Conservation (phyloP, 768 basidiomycete species). For the Neoboletus brunneissimus region DNA sequence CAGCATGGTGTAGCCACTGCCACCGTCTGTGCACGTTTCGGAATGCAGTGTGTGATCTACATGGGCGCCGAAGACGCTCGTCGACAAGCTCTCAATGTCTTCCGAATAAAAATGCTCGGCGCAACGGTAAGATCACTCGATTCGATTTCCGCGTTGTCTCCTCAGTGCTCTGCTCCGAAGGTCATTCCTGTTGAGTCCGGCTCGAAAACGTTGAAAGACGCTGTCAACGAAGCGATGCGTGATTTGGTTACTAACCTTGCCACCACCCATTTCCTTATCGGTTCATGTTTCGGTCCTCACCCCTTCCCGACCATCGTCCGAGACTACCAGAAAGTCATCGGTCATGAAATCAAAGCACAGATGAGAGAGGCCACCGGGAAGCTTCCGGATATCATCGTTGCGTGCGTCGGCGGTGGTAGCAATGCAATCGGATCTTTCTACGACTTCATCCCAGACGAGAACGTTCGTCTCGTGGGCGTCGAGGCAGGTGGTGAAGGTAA, state of each 20-base stretch:
- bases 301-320: constrained; percentile 2
- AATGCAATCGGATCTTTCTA: background rate
- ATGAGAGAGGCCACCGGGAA: background rate
- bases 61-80: background rate
- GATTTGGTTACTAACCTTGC: constrained; percentile 1
- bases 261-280: background rate
- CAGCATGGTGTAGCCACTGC: background rate
- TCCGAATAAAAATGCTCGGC: background rate
- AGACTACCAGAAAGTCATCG: constrained; percentile 2
- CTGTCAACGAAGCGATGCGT: constrained; percentile 2
- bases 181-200: background rate
- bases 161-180: background rate
- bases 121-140: background rate
- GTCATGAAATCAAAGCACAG: background rate
- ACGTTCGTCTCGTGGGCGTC: background rate
- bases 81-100: background rate
- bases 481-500: constrained; percentile 1
- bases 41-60: background rate
- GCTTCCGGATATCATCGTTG: background rate
- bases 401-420: background rate
- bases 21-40: background rate
- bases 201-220: background rate
- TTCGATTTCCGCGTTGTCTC: too few species aligned
- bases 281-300: constrained; percentile 1
- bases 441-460: background rate